Evolutionary conservation across 2,329 filamentous ascomycete genomes (phyloP), one percentile per base, ranked within the genome.

Genomic region (Botrytis cinerea): DNA sequence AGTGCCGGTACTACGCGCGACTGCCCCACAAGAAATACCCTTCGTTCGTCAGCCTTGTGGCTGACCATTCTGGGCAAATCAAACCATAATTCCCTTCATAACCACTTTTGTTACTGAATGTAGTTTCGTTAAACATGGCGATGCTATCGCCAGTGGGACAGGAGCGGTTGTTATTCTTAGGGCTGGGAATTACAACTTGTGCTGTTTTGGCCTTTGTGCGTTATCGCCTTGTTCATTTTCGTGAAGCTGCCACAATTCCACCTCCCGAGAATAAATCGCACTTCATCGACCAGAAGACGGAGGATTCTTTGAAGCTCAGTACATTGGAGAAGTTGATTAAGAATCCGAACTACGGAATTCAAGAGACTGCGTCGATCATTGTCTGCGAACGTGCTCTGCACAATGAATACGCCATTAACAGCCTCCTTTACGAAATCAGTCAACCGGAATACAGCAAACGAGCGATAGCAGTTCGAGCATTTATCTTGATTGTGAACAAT

Each of bases 241-340:
- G 90, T 76, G 85, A 89, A 77, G 85, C 90, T 71, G 91, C 91
- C 76, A 87, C 90, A 81, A 88, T 96, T 79, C 89, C 89, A 74
- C 87, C 89, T 51, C 80, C 84, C 54, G 88, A 90, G 74, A 89
- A 89, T 51, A 91, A 91, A 80, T 88, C 91, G 69, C 88, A 91
- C 77, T 92, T 93, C 80, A 92, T 93, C 76, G 92, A 90, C 22
- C 90, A 94, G 80, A 89, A 92, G 38, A 93, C 91, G 2, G 92
- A 94, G 79, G 91, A 94, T 79, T 88, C 91, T 2, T 84, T 94
- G 60, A 88, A 90, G 73, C 80, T 90, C 18, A 85, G 87, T 60
- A 94, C 92, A 0, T 84, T 95, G 16, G 85, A 90, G 70, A 91
- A 89, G 76, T 86, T 95, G 6, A 84, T 92, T 20, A 85, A 87